phyloP scores from a whole-genome alignment of 2,329 filamentous ascomycete species.

The Sarocladium brachiariae region DNA sequence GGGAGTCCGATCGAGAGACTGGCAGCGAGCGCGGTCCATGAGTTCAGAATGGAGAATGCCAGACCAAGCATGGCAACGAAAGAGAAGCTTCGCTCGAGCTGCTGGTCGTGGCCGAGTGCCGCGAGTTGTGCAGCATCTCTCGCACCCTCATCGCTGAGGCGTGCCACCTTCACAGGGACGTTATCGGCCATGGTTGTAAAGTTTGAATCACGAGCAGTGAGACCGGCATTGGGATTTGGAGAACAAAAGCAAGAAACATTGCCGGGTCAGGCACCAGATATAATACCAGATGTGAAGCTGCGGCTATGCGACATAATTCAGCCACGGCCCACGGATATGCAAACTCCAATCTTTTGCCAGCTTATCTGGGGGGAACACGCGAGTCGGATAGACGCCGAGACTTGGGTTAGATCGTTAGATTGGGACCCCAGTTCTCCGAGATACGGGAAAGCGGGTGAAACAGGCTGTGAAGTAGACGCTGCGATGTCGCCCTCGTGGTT shows the following conservation, averaged over 20 bases:
- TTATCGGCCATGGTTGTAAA: slow-evolving; percentile 1
- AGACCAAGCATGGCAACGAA: slow-evolving; percentile 51
- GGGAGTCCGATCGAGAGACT: slow-evolving; percentile 38
- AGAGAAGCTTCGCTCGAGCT: slow-evolving; percentile 40
- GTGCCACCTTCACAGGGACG: background rate
- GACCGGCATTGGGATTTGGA: too few species aligned
- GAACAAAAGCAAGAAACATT: background rate
- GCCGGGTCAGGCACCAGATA: too few species aligned
- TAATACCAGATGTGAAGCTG: too few species aligned
- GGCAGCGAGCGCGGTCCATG: slow-evolving; percentile 52
- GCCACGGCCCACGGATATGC: too few species aligned
- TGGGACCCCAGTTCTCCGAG: background rate
- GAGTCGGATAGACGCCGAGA: background rate
- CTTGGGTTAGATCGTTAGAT: background rate
- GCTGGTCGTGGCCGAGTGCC: slow-evolving; percentile 32
- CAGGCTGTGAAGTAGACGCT: background rate
- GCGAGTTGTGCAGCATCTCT: slow-evolving; percentile 33
- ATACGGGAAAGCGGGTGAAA: background rate
- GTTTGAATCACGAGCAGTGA: background rate
- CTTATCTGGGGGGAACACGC: background rate
- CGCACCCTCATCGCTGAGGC: background rate
- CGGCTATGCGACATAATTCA: too few species aligned
- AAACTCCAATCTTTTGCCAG: too few species aligned
- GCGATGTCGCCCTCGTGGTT: background rate
- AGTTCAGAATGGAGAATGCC: slow-evolving; percentile 50